These are phyloP conservation scores for Metarhizium anisopliae DNA, from an alignment of 2,329 filamentous ascomycete genomes.

Conservation along the genomic window DNA sequence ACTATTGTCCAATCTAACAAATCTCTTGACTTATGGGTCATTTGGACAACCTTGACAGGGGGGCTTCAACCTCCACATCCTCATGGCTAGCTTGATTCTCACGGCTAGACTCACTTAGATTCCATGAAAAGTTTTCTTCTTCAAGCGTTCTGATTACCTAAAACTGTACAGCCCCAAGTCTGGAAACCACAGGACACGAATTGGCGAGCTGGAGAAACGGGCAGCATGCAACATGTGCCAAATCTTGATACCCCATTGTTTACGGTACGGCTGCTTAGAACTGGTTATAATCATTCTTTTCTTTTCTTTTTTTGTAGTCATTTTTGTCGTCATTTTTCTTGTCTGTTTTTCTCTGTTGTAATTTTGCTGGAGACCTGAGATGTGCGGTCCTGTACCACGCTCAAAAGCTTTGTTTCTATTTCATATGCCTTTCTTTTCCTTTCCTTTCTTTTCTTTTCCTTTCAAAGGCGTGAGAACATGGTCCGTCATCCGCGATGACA, in stretches of 20 bases:
- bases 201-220: conserved; percentile 1
- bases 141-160: background rate
- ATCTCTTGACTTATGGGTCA: background rate
- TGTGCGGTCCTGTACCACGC: background rate
- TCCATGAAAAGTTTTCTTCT: too few relatives aligned
- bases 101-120: too few relatives aligned
- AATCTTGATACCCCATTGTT: background rate
- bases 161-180: conserved; percentile 2
- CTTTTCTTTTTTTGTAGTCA: background rate
- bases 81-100: background rate
- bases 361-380: background rate
- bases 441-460: too few relatives aligned
- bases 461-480: too few relatives aligned
- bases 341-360: too few relatives aligned
- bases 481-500: background rate
- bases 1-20: background rate
- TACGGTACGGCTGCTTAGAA: background rate
- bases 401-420: background rate
- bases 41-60: background rate
- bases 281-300: background rate
- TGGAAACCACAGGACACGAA: background rate
- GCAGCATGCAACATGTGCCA: background rate
- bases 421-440: too few relatives aligned
- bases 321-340: background rate
- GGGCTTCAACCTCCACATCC: background rate